Evolutionary conservation across 441 rosid species (phyloP).

Genomic region (Erodium trifolium): DNA sequence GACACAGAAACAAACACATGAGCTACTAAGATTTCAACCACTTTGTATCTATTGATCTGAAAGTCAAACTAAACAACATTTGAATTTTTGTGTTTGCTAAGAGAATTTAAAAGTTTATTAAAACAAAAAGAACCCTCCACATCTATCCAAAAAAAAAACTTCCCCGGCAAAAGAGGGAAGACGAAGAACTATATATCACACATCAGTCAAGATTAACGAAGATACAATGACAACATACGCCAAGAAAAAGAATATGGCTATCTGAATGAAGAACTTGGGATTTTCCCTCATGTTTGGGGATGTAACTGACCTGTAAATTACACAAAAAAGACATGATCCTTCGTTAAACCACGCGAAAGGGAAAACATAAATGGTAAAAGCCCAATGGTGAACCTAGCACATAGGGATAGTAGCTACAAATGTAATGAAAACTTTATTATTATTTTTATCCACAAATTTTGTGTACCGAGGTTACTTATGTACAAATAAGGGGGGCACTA

Average conservation of each 20-base stretch:
- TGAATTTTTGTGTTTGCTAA: neutral
- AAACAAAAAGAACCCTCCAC: neutral
- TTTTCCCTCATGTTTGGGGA: slow-evolving; percentile 99
- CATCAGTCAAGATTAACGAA: slow-evolving; percentile 81
- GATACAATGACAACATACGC: slow-evolving; percentile 93
- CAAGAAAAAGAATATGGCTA: slow-evolving; percentile 79
- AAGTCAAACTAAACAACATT: slow-evolving; percentile 5
- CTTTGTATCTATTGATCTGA: neutral
- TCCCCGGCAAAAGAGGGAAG: no score
- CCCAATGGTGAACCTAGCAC: no score
- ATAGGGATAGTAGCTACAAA: no score
- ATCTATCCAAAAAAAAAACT: neutral
- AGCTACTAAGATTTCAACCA: neutral
- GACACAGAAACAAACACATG: neutral
- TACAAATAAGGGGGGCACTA: no score
- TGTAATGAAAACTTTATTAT: no score
- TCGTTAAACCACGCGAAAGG: no score
- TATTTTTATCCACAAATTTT: no score
- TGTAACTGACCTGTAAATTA: slow-evolving; percentile 70
- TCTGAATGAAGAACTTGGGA: slow-evolving; percentile 81
- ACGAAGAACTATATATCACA: slow-evolving; percentile 6
- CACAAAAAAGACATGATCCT: neutral
- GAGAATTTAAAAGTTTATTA: neutral
- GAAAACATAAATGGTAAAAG: no score
- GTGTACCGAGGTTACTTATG: no score